Evolutionary conservation across 176 grass and related monocot species (phyloP), one percentile per base, ranked within the genome.

Genomic region (Oryza rufipogon): DNA sequence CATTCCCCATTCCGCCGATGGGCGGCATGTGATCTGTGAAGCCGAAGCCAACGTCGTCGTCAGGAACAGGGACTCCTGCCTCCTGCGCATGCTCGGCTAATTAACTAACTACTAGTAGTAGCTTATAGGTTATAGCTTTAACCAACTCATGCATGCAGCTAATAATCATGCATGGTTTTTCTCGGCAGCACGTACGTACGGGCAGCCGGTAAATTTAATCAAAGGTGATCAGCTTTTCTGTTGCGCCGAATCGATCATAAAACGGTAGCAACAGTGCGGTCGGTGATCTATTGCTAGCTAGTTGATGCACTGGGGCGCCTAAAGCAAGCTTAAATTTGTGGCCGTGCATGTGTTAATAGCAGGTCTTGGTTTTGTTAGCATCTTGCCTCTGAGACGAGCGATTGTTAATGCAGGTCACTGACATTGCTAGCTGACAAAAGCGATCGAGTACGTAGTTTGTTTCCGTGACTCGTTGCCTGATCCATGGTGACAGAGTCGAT

Each of bases 11-110:
- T 56, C 64, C 25, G 52, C 23, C 54, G 16, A 44, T 77, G 83
- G 41, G 22, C 19, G 8, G 33, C 78, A 77, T 73, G 78, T 65
- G 88, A n/a, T 1, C 9, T 4, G 14, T 6, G 80, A 23, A 63
- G 11, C 19, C 51, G 15, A 33, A 65, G 58, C 8, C 58, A 63
- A 63, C n/a, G 58, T 23, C 66, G 22, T 85, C 83, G 51, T 85
- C 20, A 23, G 82, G 68, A 46, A 26, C 58, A 54, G 74, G 19
- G 19, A 7, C 11, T 11, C 79, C 58, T 63, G 58, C 58, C 13
- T 5, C 20, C 19, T 63, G n/a, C 58, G 20, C 58, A 23, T 63
- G 58, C 58, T 63, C 8, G 11, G 9, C 11, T 23, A 23, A 23
- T 23, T n/a, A 63, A 63, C n/a, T 23, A 63, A 63, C 58, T 60